Evolutionary conservation across 768 basidiomycete genomes (phyloP).

Genomic region (Fomitopsis serialis): DNA sequence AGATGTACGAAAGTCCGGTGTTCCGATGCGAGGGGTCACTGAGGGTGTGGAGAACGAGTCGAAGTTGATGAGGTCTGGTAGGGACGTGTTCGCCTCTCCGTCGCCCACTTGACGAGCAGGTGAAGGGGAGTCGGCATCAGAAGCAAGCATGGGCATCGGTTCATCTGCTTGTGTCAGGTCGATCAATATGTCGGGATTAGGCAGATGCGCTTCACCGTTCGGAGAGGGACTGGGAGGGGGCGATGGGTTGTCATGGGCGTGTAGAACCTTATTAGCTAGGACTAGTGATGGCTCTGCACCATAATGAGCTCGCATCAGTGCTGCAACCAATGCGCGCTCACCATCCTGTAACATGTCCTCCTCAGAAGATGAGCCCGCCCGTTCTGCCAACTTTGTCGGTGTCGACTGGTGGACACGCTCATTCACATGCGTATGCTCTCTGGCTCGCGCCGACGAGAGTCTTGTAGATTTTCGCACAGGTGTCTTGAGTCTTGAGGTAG

Average conservation of each 20-base stretch:
- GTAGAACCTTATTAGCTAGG: slow-evolving; percentile 59
- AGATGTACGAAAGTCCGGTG: background rate
- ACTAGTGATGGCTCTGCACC: slow-evolving; percentile 56
- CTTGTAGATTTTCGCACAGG: slow-evolving; percentile 47
- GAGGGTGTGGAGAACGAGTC: slow-evolving; percentile 34
- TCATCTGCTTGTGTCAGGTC: background rate
- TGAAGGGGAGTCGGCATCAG: background rate
- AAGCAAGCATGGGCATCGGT: background rate
- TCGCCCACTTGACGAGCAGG: background rate
- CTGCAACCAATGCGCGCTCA: slow-evolving; percentile 13
- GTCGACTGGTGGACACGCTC: background rate
- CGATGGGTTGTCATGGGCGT: slow-evolving; percentile 73
- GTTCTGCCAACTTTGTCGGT: slow-evolving; percentile 20
- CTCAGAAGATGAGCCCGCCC: slow-evolving; percentile 1
- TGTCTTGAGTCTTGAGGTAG: slow-evolving; percentile 25
- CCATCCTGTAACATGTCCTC: slow-evolving; percentile 29
- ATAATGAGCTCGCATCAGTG: background rate
- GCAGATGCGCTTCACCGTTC: slow-evolving; percentile 10
- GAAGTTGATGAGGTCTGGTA: slow-evolving; percentile 34
- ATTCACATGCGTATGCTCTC: background rate
- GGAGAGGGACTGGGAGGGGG: slow-evolving; percentile 41
- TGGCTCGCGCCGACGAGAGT: slow-evolving; percentile 31
- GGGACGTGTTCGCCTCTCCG: slow-evolving; percentile 9
- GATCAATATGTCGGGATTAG: slow-evolving; percentile 4
- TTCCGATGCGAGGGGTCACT: slow-evolving; percentile 5